Percentiles rank a stretch among this genome's conserved stretches.
These are phyloP conservation scores for Gonapodya sp. DNA, from an alignment of 192 early-diverging fungal genomes.

Conservation along the genomic window DNA sequence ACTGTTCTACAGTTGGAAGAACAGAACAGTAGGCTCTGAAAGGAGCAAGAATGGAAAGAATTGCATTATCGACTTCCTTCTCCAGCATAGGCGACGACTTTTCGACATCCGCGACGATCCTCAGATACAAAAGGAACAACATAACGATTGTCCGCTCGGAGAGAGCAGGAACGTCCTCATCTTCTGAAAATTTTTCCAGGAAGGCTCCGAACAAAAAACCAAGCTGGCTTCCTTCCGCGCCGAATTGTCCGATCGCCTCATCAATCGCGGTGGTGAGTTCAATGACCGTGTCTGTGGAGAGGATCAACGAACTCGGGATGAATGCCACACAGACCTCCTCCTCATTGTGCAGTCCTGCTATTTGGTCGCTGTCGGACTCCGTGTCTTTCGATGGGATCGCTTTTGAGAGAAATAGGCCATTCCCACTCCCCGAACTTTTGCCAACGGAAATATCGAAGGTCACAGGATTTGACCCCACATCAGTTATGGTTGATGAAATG, in stretches of 20 bases:
- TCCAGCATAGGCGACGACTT: neutral
- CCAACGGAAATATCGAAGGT: neutral
- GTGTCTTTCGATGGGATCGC: neutral
- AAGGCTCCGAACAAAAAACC: neutral
- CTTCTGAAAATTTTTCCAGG: neutral
- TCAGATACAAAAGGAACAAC: neutral
- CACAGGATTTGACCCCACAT: neutral
- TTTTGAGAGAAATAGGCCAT: neutral
- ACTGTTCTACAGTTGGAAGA: neutral
- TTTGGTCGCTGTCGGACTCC: neutral
- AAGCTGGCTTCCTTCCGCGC: neutral
- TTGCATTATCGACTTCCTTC: neutral
- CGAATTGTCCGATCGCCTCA: neutral
- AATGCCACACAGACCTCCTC: neutral
- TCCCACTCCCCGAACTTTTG: neutral
- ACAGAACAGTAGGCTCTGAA: neutral
- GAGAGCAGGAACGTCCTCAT: neutral
- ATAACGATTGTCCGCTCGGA: neutral
- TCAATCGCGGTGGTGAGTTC: neutral
- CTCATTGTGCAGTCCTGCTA: neutral
- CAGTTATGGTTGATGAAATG: neutral
- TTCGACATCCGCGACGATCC: neutral
- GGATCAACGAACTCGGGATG: neutral
- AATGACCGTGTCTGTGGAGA: neutral
- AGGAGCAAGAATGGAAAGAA: neutral